phyloP scores from a whole-genome alignment of 2,329 filamentous ascomycete species.

The Alternaria gaisen region DNA sequence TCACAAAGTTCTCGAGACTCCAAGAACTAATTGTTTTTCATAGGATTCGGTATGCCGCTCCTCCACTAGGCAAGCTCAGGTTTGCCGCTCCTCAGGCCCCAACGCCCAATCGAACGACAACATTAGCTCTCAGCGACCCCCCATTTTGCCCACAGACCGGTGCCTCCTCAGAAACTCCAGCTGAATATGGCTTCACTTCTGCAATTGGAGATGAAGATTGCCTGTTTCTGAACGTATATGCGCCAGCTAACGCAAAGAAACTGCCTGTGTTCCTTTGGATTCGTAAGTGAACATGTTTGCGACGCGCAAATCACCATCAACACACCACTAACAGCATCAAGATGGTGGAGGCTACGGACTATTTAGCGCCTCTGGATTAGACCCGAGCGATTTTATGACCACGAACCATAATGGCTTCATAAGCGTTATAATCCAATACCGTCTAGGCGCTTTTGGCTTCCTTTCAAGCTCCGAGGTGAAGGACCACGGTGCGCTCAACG shows the following conservation, averaged over 20 bases:
- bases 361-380: conserved; percentile 40
- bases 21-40: not conserved
- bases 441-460: conserved; percentile 70
- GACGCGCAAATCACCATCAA: conserved; percentile 39
- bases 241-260: conserved; percentile 54
- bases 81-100: conserved; percentile 62
- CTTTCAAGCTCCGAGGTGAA: conserved; percentile 66
- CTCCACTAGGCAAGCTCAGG: conserved; percentile 61
- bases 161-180: conserved; percentile 36
- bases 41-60: conserved; percentile 59
- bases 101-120: conserved; percentile 50
- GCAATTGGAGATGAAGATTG: conserved; percentile 52
- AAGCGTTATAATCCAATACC: conserved; percentile 70
- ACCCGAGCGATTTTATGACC: conserved; percentile 44
- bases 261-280: conserved; percentile 66
- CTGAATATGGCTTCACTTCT: conserved; percentile 43
- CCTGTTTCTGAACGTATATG: conserved; percentile 53
- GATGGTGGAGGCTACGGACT: conserved; percentile 53
- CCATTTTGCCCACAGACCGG: conserved; percentile 47
- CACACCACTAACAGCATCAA: conserved; percentile 34
- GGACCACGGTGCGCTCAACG: conserved; percentile 67
- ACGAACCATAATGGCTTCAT: conserved; percentile 61
- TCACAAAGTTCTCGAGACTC: no score
- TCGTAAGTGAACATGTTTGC: conserved; percentile 41
- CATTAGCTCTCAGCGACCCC: conserved; percentile 55